Base-by-base conservation (phyloP, 805 yeast genomes). In the Kazachstania bromeliacearum region DNA sequence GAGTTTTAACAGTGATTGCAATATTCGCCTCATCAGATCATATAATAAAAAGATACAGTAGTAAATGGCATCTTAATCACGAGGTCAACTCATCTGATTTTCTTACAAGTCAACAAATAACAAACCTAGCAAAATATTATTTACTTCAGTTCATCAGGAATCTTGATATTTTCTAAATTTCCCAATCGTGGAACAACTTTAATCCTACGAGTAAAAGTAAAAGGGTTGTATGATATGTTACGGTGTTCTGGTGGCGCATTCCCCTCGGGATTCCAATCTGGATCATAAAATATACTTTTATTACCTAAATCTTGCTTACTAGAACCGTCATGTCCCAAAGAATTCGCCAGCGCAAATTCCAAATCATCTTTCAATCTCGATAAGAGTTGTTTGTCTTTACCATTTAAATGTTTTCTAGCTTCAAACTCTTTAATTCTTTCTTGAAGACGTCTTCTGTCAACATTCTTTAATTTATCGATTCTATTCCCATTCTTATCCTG, bases 211-310 rank as follows among this genome's bases (percentile, higher is more conserved):
- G 68, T 67, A 24, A 51, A 55, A 2, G 60, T 51, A 4, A 15
- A 9, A 4, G 42, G 40, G 30, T 52, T 54, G 32, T 58, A 58
- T 2, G 63, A 57, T 4, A 58, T 24, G 22, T 39, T 55, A 29
- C 45, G 46, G 28, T 44, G 45, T 13, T 57, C 46, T 4, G 41
- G 35, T 0, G 82, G 81, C 0, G 77, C 72, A 33, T 48, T 55
- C 0, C 85, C 85, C 4, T 67, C 48, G 2, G 79, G 77, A 41
- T 79, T 79, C 61, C 80, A 67, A 42, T 78, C 83, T 4, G 79
- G 76, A 45, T 79, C 79, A 53, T 73, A 77, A 49, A 71, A 79
- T 2, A 76, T 62, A 6, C 83, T 75, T 26, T 64, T 57, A 20
- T 45, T 48, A 2, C 77, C 79, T 46, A 71, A 56, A 49, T 62